phyloP scores from a whole-genome alignment of 1,284 basidiomycete species.

The Trichosporon sp. region DNA sequence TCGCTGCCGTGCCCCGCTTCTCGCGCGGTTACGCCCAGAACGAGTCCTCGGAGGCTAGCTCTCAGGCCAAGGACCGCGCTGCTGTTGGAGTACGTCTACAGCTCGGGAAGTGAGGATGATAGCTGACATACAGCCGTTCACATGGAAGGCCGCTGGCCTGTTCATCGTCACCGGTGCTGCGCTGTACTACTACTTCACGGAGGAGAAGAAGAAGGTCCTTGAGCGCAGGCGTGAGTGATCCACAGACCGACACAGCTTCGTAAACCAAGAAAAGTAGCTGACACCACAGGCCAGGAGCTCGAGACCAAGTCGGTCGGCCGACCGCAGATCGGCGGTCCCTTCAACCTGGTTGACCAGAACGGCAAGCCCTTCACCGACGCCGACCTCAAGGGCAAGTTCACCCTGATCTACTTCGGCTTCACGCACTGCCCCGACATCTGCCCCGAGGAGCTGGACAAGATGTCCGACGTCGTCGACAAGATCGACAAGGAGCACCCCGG shows the following conservation, averaged over 20 bases:
- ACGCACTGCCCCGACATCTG: slow-evolving; percentile 99
- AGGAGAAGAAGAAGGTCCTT: slow-evolving; percentile 78
- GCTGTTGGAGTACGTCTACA: slow-evolving; percentile 36
- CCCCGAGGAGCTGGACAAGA: slow-evolving; percentile 96
- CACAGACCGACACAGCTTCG: too few species aligned
- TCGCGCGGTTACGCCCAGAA: slow-evolving; percentile 9
- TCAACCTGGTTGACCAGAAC: slow-evolving; percentile 71
- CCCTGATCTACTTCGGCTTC: slow-evolving; percentile 93
- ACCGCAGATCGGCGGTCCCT: slow-evolving; percentile 87
- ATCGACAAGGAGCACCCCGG: slow-evolving; percentile 65
- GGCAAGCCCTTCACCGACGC: slow-evolving; percentile 77
- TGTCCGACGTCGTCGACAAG: slow-evolving; percentile 75
- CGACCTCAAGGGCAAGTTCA: slow-evolving; percentile 79
- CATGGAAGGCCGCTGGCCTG: slow-evolving; percentile 75
- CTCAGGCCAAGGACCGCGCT: slow-evolving; percentile 31
- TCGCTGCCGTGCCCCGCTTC: slow-evolving; percentile 15
- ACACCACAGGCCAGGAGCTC: slow-evolving; percentile 66
- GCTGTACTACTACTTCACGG: slow-evolving; percentile 83
- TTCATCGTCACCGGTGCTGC: slow-evolving; percentile 81
- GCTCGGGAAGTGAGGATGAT: background rate
- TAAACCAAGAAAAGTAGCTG: too few species aligned
- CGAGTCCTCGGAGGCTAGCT: slow-evolving; percentile 21
- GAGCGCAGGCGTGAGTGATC: slow-evolving; percentile 67
- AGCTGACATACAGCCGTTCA: slow-evolving; percentile 70
- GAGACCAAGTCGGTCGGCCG: slow-evolving; percentile 62